A percentile compares a stretch with the other conserved stretches of the same genome.
These are phyloP conservation scores for Condylostoma magnum DNA, from an alignment of 169 alveolate species.

Conservation along the genomic window DNA sequence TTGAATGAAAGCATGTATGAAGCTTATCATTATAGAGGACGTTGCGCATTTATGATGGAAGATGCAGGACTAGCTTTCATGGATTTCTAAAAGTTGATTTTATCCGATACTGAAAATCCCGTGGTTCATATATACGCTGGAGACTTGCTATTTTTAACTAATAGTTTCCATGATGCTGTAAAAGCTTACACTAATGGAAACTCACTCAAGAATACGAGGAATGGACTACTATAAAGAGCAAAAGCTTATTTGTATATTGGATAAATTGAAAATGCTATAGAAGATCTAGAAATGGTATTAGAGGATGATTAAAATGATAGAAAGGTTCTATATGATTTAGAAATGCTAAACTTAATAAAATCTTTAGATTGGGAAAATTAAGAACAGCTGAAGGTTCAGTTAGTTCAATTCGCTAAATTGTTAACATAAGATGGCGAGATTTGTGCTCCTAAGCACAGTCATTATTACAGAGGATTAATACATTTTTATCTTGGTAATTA, in stretches of 20 bases:
- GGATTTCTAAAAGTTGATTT: conserved; percentile 51
- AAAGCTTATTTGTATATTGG: conserved; percentile 36
- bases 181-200: conserved; percentile 59
- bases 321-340: conserved; percentile 22
- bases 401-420: background rate
- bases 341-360: background rate
- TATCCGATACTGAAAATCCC: conserved; percentile 52
- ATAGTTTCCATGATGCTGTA: conserved; percentile 53
- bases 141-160: conserved; percentile 49
- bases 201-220: conserved; percentile 31
- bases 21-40: conserved; percentile 57
- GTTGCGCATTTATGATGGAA: conserved; percentile 57
- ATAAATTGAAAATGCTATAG: conserved; percentile 41
- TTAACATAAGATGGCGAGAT: conserved; percentile 9
- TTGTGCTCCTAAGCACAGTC: background rate
- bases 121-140: conserved; percentile 63
- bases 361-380: background rate
- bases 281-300: conserved; percentile 45
- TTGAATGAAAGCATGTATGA: conserved; percentile 44
- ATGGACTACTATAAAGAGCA: conserved; percentile 42
- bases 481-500: conserved; percentile 11
- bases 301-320: conserved; percentile 43
- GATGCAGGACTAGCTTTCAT: conserved; percentile 52
- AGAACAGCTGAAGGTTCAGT: background rate
- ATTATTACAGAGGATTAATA: conserved; percentile 12